These are phyloP conservation scores for Blastocrithidia nonstop DNA, from an alignment of 208 protist genomes.

Conservation along the genomic window DNA sequence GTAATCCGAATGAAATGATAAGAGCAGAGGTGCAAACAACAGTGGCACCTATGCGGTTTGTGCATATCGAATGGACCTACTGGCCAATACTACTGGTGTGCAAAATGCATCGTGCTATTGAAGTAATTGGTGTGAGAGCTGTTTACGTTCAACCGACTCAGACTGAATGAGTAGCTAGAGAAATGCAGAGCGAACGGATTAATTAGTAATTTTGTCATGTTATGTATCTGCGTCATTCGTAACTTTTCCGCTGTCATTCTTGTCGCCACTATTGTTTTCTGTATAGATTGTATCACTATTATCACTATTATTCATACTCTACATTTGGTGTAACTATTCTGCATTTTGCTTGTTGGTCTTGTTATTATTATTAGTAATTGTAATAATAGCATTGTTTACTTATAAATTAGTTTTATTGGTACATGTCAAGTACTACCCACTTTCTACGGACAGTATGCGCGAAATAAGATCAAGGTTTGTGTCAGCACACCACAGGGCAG, in stretches of 20 bases:
- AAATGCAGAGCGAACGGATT: slow-evolving; percentile 16
- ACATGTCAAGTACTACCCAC: no score
- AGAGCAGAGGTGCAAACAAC: slow-evolving; percentile 35
- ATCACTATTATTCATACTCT: no score
- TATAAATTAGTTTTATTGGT: no score
- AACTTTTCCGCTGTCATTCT: background rate
- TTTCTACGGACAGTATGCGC: no score
- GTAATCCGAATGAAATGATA: slow-evolving; percentile 18
- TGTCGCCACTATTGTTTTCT: slow-evolving; percentile 1
- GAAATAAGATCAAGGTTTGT: no score
- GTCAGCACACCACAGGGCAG: no score
- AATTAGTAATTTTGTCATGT: background rate
- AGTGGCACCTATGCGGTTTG: slow-evolving; percentile 15
- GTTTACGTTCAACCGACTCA: slow-evolving; percentile 46
- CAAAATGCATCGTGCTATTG: slow-evolving; percentile 15
- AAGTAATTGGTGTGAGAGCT: slow-evolving; percentile 22
- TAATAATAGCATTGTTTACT: no score
- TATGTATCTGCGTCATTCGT: background rate
- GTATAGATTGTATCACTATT: background rate
- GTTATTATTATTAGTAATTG: no score
- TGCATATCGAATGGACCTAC: slow-evolving; percentile 11
- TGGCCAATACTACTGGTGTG: slow-evolving; percentile 8
- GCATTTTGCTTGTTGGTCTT: no score
- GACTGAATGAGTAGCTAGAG: slow-evolving; percentile 32
- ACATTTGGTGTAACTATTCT: no score